Base-by-base conservation (phyloP, 768 basidiomycete genomes). In the Suillus ampliporus region DNA sequence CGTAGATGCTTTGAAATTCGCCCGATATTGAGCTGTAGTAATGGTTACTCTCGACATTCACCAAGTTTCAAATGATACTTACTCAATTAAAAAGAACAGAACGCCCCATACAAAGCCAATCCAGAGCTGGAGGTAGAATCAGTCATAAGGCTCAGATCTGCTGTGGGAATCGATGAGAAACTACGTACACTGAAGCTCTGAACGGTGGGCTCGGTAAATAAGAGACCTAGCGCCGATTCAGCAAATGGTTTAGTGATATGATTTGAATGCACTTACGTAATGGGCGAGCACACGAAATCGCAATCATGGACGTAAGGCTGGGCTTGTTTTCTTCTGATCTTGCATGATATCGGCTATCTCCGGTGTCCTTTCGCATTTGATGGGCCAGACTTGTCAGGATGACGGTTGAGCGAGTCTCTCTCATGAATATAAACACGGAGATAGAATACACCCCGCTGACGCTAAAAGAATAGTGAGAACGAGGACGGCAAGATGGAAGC, bases 101-200 rank as follows among this genome's bases (percentile, higher is more conserved):
- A 92, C 84, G 0, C 92, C 92, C 91, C 92, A 94, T 0, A 84
- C 82, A 62, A 94, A 86, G 57, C 87, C 86, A 35, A 87, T 76
- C 89, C 88, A 89, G n/a, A 89, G 69, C 88, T 91, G 72, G 38
- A 31, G 1, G 7, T 31, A 6, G 3, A 47, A 62, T 69, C 14
- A 72, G 46, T 51, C 26, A n/a, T 31, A 23, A 40, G 26, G 23
- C 14, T 47, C 19, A 4, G 46, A 46, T 41, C 7, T 61, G 19
- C 26, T 8, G 47, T 48, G 47, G 26, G 9, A 21, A 60, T 34
- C 28, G 40, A 43, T 4, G 5, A 57, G 63, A 10, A 15, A 23
- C 48, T 74, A 35, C 85, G 41, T 70, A 91, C 90, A 69, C 86
- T 89, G 69, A 94, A 90, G 67, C 86, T 87, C 3, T 83, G 75